phyloP scores from a whole-genome alignment of 2,329 filamentous ascomycete species.

The Clonostachys rhizophaga region DNA sequence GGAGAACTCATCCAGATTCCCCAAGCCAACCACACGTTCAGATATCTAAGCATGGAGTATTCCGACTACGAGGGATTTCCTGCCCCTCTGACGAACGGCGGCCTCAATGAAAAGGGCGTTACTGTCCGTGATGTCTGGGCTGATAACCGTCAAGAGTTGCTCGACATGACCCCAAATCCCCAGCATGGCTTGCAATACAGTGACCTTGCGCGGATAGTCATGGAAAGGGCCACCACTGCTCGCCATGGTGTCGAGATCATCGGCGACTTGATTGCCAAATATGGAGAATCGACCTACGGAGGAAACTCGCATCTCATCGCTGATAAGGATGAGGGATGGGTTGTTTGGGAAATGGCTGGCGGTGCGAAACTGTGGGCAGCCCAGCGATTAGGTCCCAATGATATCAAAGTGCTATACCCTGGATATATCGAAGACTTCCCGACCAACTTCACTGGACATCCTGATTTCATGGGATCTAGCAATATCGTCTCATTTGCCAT shows the following conservation, averaged over 20 bases:
- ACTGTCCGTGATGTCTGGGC: conserved; percentile 35
- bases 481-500: conserved; percentile 17
- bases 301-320: conserved; percentile 36
- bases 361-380: conserved; percentile 16
- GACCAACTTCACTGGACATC: conserved; percentile 8
- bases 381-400: conserved; percentile 12
- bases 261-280: conserved; percentile 26
- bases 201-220: conserved; percentile 29
- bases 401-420: conserved; percentile 15
- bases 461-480: conserved; percentile 16
- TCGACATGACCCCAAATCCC: conserved; percentile 30
- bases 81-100: conserved; percentile 35
- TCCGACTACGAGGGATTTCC: conserved; percentile 34
- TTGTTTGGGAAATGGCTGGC: conserved; percentile 18
- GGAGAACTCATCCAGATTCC: conserved; percentile 15
- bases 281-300: conserved; percentile 34
- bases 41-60: conserved; percentile 20
- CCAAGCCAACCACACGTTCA: conserved; percentile 14
- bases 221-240: conserved; percentile 31
- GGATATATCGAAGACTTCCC: conserved; percentile 20
- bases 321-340: conserved; percentile 19
- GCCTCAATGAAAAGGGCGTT: conserved; percentile 32
- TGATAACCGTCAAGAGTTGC: conserved; percentile 27
- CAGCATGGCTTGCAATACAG: conserved; percentile 33
- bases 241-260: conserved; percentile 35